These are phyloP conservation scores for Oryza glumipatula DNA, from an alignment of 176 grass and related monocot species.

Conservation along the genomic window DNA sequence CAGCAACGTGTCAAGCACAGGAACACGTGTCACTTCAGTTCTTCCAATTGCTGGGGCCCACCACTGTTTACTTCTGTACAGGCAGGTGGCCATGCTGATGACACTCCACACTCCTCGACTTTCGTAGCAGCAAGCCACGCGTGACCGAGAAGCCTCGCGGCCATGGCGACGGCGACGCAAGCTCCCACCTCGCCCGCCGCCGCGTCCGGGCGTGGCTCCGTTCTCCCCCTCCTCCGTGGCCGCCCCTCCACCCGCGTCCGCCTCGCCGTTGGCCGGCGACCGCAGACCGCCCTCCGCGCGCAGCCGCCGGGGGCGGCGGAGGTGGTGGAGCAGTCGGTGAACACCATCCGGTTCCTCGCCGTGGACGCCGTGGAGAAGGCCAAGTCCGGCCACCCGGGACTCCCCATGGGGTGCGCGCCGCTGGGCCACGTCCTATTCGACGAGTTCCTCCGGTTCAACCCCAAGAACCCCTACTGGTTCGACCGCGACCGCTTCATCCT, in stretches of 20 bases:
- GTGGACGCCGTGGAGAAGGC: constrained; percentile 91
- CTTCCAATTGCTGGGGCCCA: neutral
- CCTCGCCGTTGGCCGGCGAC: neutral
- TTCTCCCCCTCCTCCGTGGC: neutral
- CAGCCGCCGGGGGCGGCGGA: constrained; percentile 18
- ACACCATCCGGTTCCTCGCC: constrained; percentile 84
- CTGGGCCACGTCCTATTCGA: constrained; percentile 89
- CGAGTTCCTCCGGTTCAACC: constrained; percentile 86
- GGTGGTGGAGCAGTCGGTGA: constrained; percentile 71
- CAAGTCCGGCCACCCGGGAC: constrained; percentile 76
- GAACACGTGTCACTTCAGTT: neutral
- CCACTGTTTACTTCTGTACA: neutral
- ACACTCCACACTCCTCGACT: neutral
- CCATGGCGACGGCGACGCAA: constrained; percentile 40
- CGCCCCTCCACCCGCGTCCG: neutral
- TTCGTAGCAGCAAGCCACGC: neutral
- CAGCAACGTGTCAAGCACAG: neutral
- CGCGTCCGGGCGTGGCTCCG: neutral
- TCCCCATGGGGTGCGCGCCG: constrained; percentile 91
- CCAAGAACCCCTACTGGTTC: constrained; percentile 83
- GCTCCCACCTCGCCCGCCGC: constrained; percentile 3
- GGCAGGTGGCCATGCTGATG: neutral
- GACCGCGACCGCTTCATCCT: constrained; percentile 92
- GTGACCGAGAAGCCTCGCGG: constrained; percentile 19
- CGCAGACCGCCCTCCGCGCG: neutral